phyloP scores from a whole-genome alignment of 164 flowering plant species.

The Tetracentron sinense region DNA sequence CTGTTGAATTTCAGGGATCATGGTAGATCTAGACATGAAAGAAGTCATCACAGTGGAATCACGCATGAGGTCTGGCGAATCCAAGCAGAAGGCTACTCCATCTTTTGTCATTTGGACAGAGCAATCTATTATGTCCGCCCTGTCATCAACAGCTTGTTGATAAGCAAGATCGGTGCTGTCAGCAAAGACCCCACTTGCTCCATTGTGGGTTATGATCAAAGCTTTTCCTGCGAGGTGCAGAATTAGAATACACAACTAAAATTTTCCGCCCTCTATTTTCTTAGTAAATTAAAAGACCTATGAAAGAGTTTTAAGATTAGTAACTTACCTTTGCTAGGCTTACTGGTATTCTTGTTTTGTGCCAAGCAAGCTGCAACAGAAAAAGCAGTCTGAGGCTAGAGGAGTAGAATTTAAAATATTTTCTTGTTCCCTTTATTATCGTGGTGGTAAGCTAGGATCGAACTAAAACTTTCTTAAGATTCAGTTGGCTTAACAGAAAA shows the following conservation, averaged over 20 bases:
- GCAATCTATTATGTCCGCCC: slow-evolving; percentile 91
- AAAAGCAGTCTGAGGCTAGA: not conserved
- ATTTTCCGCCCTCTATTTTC: too few species aligned
- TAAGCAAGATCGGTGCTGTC: slow-evolving; percentile 87
- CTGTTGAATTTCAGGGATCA: slow-evolving; percentile 61
- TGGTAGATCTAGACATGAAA: slow-evolving; percentile 50
- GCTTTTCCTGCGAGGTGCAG: slow-evolving; percentile 30
- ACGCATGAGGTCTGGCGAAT: slow-evolving; percentile 50
- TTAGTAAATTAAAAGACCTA: too few species aligned
- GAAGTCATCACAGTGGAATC: slow-evolving; percentile 54
- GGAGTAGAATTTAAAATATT: not conserved
- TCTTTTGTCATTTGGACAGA: slow-evolving; percentile 88
- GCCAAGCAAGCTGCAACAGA: slow-evolving; percentile 68
- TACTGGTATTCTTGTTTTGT: slow-evolving; percentile 31
- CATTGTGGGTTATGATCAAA: slow-evolving; percentile 73
- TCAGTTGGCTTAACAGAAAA: too few species aligned
- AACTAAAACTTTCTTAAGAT: too few species aligned
- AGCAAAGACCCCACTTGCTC: slow-evolving; percentile 86
- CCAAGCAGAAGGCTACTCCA: slow-evolving; percentile 71
- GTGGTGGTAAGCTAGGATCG: not conserved
- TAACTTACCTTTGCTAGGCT: slow-evolving; percentile 39
- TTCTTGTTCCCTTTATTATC: too few species aligned
- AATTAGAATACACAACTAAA: too few species aligned
- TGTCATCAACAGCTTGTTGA: slow-evolving; percentile 74
- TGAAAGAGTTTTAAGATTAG: not conserved